Evolutionary conservation across 2,329 filamentous ascomycete genomes (phyloP), one percentile per base, ranked within the genome.

Genomic region (Fusarium sp.): DNA sequence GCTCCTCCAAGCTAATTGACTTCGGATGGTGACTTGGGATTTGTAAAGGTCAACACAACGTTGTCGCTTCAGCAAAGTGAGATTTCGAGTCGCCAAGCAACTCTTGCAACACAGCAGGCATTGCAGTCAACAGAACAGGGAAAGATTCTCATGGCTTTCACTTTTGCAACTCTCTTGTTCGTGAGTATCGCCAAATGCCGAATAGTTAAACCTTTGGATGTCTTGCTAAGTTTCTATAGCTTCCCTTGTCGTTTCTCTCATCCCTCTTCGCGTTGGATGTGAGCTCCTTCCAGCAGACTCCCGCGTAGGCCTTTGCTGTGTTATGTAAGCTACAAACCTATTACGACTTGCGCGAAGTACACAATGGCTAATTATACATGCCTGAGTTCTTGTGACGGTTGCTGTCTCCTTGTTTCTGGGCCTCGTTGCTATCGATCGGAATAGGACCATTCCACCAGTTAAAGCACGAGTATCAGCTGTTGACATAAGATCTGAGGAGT

Each of bases 51-150:
- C 21, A 60, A 67, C 43, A 60, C 65, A 1, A 66, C 65, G 2
- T 52, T 73, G 7, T 60, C 53, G 7, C 58, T 72, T 2, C 39
- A 72, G 2, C 64, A 74, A 39, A 56, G 43, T 25, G 31, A 56
- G 14, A n/a, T 56, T 30, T 23, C 52, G 0, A 56, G 28, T 14
- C n/a, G 7, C 6, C 52, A 56, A 11, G 52, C 54, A 8, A 12
- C 0, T 21, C 10, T 46, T 18, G 18, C 43, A 6, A 11, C 26
- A 5, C 13, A 46, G 2, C 25, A 46, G 23, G 25, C 8, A 7
- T 18, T 26, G 11, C 25, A 30, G 4, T 31, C 44, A 1, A 23
- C 23, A 0, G 21, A 28, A 4, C 44, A 56, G 11, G 43, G 25
- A 0, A 57, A 48, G n/a, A 19, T 16, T 4, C 14, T 26, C 3